Evolutionary conservation across 345 rosid species (phyloP).

Genomic region (Moricandia arvensis): DNA sequence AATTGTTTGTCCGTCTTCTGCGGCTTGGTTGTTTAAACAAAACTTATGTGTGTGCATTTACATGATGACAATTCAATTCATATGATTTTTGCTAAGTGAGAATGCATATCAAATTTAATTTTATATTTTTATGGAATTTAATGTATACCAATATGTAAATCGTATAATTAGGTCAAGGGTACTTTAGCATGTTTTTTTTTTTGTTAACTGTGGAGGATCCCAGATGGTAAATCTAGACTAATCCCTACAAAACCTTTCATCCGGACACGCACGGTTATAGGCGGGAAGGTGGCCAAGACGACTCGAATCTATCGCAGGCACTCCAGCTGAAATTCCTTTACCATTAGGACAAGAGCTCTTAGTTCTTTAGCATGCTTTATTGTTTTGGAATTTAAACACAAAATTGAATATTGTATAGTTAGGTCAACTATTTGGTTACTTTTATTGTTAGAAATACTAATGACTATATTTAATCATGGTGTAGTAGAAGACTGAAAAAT

Average conservation of each 20-base stretch:
- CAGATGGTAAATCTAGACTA: no score
- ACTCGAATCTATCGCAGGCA: no score
- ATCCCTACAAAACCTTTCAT: no score
- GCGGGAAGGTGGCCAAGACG: no score
- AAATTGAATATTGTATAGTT: background rate
- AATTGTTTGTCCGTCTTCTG: background rate
- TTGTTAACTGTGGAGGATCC: no score
- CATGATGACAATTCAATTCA: background rate
- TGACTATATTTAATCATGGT: background rate
- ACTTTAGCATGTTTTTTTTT: background rate
- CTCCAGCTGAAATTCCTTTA: no score
- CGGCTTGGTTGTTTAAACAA: background rate
- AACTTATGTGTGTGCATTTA: background rate
- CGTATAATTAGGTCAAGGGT: background rate
- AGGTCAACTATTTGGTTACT: slow-evolving; percentile 18
- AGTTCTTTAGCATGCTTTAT: background rate
- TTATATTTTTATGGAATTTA: background rate
- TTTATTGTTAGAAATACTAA: background rate
- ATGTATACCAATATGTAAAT: background rate
- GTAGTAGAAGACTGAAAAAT: background rate
- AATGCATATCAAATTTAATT: background rate
- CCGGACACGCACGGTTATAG: no score
- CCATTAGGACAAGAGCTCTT: no score
- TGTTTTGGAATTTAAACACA: background rate
- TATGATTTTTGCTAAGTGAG: background rate